These are phyloP conservation scores for Aureobasidium sp. DNA, from an alignment of 2,329 filamentous ascomycete species.

Conservation along the genomic window DNA sequence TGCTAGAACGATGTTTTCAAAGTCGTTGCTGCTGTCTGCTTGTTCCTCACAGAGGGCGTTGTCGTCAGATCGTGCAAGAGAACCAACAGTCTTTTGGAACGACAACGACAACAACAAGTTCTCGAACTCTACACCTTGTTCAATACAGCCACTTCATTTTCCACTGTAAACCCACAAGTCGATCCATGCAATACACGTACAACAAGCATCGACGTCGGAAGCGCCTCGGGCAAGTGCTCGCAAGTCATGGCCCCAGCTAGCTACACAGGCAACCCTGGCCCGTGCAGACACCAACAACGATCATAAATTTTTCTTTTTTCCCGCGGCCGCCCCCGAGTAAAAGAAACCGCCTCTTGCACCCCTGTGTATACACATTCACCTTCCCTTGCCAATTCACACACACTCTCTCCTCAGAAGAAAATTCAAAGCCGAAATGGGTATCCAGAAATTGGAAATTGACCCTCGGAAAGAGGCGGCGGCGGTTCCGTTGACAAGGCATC, in stretches of 20 bases:
- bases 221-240: no score
- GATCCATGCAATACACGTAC: no score
- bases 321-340: neutral
- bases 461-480: neutral
- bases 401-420: no score
- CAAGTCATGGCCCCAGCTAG: no score
- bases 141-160: no score
- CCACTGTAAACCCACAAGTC: no score
- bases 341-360: neutral
- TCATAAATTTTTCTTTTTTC: neutral
- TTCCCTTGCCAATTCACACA: no score
- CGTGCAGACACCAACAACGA: neutral
- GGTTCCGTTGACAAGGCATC: slow-evolving; percentile 10
- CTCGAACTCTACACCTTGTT: neutral
- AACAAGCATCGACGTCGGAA: no score
- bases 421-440: neutral
- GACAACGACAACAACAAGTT: neutral
- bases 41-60: no score
- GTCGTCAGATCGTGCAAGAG: no score
- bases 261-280: neutral
- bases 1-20: neutral
- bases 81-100: neutral
- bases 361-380: no score
- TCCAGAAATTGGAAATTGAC: neutral
- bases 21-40: neutral